These are phyloP conservation scores for Drechslera avenae DNA, from an alignment of 2,329 filamentous ascomycete genomes.

Conservation along the genomic window DNA sequence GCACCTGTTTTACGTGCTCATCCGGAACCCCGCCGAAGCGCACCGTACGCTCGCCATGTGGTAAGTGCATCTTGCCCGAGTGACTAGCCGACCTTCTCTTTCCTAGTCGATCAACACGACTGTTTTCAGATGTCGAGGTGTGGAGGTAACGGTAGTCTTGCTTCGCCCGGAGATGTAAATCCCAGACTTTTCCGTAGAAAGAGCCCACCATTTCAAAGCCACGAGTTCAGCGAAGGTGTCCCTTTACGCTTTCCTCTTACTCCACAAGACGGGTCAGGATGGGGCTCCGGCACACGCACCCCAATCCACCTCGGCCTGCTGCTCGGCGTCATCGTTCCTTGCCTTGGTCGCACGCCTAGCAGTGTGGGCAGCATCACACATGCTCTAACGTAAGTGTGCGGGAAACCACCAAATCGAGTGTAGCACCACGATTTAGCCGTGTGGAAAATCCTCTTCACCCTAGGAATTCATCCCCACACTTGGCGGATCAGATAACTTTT, in stretches of 20 bases:
- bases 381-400: slow-evolving; percentile 25
- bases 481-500: slow-evolving; percentile 40
- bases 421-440: slow-evolving; percentile 31
- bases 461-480: slow-evolving; percentile 20
- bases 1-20: slow-evolving; percentile 20
- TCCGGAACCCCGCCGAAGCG: slow-evolving; percentile 22
- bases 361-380: slow-evolving; percentile 9
- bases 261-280: slow-evolving; percentile 21
- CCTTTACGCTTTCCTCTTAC: slow-evolving; percentile 18
- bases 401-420: slow-evolving; percentile 2
- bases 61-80: slow-evolving; percentile 26
- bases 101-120: background rate
- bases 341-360: background rate
- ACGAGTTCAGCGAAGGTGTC: slow-evolving; percentile 15
- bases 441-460: slow-evolving; percentile 18
- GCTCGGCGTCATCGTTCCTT: slow-evolving; percentile 26
- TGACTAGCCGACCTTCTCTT: slow-evolving; percentile 11
- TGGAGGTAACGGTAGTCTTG: slow-evolving; percentile 11
- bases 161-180: slow-evolving; percentile 14
- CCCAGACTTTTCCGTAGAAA: slow-evolving; percentile 28
- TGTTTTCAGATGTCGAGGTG: slow-evolving; percentile 1
- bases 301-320: slow-evolving; percentile 10
- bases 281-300: slow-evolving; percentile 13
- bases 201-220: slow-evolving; percentile 26
- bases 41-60: slow-evolving; percentile 22